phyloP scores from a whole-genome alignment of 2,329 filamentous ascomycete species.

The Rhytidhysteron rufulum region DNA sequence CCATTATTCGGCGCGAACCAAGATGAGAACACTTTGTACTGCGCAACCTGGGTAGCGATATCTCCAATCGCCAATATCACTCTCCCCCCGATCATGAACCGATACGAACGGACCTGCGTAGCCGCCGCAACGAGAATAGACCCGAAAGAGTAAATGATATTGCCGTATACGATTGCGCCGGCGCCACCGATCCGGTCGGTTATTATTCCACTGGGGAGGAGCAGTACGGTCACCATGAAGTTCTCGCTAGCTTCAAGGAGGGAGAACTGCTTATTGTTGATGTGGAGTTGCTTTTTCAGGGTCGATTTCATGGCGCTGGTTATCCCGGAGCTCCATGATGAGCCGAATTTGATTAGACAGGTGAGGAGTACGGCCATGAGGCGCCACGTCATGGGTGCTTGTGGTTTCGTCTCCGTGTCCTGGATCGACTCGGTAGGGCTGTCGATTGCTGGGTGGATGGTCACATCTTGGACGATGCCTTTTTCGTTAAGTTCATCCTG shows the following conservation, averaged over 20 bases:
- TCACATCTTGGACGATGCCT: no score
- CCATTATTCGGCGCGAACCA: conserved; percentile 62
- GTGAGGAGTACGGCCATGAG: no score
- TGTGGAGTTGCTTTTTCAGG: conserved; percentile 57
- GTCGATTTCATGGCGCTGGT: conserved; percentile 60
- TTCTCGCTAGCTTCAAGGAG: conserved; percentile 58
- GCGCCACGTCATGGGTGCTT: no score
- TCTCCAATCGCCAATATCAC: conserved; percentile 58
- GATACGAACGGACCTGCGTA: conserved; percentile 53
- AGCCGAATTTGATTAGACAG: conserved; percentile 61
- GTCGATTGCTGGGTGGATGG: no score
- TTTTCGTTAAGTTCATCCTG: no score
- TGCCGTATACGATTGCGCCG: conserved; percentile 58
- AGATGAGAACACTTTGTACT: conserved; percentile 63
- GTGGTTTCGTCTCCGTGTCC: no score
- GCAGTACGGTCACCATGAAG: conserved; percentile 58
- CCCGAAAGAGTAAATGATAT: conserved; percentile 55
- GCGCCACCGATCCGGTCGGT: conserved; percentile 59
- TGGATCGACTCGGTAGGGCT: no score
- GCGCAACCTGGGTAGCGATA: conserved; percentile 60
- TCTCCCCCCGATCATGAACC: conserved; percentile 58
- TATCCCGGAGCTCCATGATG: conserved; percentile 58
- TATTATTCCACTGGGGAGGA: conserved; percentile 52
- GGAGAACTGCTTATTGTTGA: conserved; percentile 58
- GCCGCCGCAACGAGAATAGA: conserved; percentile 58